Base-by-base conservation (phyloP, 2,329 filamentous ascomycete species). In the Sporothrix mexicana region DNA sequence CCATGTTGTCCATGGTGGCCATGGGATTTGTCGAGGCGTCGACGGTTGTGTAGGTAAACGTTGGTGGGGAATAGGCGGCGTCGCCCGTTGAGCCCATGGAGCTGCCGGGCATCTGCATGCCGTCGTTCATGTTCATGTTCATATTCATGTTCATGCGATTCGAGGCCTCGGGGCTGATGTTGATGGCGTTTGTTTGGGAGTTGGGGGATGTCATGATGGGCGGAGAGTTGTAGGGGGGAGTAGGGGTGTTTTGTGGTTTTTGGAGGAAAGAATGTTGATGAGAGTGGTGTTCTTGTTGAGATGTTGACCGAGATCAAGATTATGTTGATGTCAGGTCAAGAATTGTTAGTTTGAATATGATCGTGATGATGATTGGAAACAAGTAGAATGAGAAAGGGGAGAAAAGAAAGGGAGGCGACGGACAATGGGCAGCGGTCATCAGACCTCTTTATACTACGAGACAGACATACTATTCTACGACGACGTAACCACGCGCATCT, bases 31-130 rank as follows among this genome's bases (percentile, higher is more conserved):
- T 36, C 7, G 30, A 2, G 59, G 51, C 67, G 66, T 59, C 66
- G 51, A 49, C 36, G 1, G 73, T 49, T 7, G 70, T 66, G 23
- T 70, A 72, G 45, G 62, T 70, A n/a, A 70, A 69, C 5, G 70
- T 64, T 47, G 72, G 69, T 4, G 72, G 72, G 17, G 71, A 73
- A 47, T 66, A 51, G 70, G 69, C 49, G 49, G 30, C 66, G 17
- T 49, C 47, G 9, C 45, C 23, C 2, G 30, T n/a, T 4, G 64
- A 49, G 23, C 66, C 66, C 0, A 69, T 30, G 2, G 67, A 57
- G 36, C 51, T 36, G 25, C 51, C 23, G 36, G 51, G 5, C 51
- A 59, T 69, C 43, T 64, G 61, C n/a, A 64, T 45, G 10, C n/a
- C 61, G 61, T 13, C 41, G 51, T 36, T 10, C n/a, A 30, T 49